Conservation (phyloP, 2,329 filamentous ascomycete genomes). For the Chlorencoelia australis region DNA sequence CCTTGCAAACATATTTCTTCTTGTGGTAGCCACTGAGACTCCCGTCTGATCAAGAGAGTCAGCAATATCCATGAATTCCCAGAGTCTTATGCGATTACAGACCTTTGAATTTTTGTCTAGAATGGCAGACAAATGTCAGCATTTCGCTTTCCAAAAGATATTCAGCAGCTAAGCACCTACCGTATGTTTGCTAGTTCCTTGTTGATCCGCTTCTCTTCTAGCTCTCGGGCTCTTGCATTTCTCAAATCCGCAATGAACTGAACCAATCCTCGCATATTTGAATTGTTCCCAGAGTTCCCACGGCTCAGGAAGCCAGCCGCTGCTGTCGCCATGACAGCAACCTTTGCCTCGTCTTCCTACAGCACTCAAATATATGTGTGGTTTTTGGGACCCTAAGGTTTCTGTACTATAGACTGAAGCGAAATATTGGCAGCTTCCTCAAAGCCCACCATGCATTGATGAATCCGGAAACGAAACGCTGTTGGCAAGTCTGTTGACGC, state of each 20-base stretch:
- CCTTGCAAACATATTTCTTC: conserved; percentile 99
- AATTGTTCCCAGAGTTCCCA: conserved; percentile 49
- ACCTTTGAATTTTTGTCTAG: conserved; percentile 87
- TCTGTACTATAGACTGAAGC: too few species aligned
- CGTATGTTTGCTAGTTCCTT: conserved; percentile 98
- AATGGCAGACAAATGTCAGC: conserved; percentile 19
- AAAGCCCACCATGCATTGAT: too few species aligned
- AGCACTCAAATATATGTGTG: too few species aligned
- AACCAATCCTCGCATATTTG: conserved; percentile 74
- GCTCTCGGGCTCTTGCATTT: conserved; percentile 86
- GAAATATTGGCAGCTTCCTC: too few species aligned
- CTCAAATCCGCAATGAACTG: conserved; percentile 96
- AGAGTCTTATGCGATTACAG: conserved; percentile 14
- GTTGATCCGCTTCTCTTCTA: conserved; percentile 99
- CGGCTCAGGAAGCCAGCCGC: conserved; percentile 53
- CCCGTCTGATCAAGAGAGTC: conserved; percentile 46
- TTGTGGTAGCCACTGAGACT: conserved; percentile 94
- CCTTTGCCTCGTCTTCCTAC: background rate
- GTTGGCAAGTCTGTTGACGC: too few species aligned
- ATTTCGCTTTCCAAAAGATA: conserved; percentile 3
- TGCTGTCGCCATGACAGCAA: conserved; percentile 22
- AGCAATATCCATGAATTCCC: conserved; percentile 15
- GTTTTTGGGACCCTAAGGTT: too few species aligned
- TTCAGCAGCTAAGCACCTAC: conserved; percentile 32
- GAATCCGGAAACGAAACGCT: too few species aligned